Evolutionary conservation across 2,329 filamentous ascomycete species (phyloP).

Genomic region (Aspergillus alliaceus): DNA sequence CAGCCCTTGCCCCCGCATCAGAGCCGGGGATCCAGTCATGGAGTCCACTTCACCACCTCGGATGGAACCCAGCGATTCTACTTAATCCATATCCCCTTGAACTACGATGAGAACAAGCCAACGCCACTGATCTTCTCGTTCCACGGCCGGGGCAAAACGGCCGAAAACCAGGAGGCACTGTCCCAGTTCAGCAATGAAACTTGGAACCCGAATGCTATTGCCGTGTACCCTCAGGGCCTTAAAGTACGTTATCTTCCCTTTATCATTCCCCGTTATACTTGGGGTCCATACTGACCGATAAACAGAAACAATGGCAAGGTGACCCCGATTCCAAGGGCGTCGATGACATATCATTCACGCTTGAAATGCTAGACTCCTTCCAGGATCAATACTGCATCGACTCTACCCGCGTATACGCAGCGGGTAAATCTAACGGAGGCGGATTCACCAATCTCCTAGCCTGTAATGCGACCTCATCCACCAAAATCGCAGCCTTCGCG

Average conservation of each 20-base stretch:
- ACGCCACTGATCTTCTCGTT: conserved; percentile 50
- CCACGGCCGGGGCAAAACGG: conserved; percentile 44
- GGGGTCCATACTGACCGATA: neutral
- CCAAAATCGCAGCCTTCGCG: conserved; percentile 52
- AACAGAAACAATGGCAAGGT: conserved; percentile 42
- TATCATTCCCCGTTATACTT: neutral
- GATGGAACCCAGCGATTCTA: conserved; percentile 23
- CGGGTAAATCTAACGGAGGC: conserved; percentile 58
- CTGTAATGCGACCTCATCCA: conserved; percentile 44
- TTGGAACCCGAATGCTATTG: conserved; percentile 46
- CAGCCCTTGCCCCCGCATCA: conserved; percentile 13
- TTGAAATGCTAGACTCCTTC: conserved; percentile 45
- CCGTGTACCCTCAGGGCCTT: conserved; percentile 47
- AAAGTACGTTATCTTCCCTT: conserved; percentile 21
- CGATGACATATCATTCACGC: conserved; percentile 48
- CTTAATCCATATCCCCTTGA: conserved; percentile 24
- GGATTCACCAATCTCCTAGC: conserved; percentile 51
- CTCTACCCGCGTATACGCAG: conserved; percentile 44
- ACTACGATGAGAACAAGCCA: conserved; percentile 38
- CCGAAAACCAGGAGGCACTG: conserved; percentile 41
- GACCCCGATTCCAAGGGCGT: conserved; percentile 40
- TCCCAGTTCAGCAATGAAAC: conserved; percentile 48
- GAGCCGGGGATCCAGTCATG: conserved; percentile 1
- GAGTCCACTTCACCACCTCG: conserved; percentile 14
- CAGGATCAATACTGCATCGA: conserved; percentile 48